phyloP scores from a whole-genome alignment of 2,329 filamentous ascomycete genomes.

The Colletotrichum nymphaeae region DNA sequence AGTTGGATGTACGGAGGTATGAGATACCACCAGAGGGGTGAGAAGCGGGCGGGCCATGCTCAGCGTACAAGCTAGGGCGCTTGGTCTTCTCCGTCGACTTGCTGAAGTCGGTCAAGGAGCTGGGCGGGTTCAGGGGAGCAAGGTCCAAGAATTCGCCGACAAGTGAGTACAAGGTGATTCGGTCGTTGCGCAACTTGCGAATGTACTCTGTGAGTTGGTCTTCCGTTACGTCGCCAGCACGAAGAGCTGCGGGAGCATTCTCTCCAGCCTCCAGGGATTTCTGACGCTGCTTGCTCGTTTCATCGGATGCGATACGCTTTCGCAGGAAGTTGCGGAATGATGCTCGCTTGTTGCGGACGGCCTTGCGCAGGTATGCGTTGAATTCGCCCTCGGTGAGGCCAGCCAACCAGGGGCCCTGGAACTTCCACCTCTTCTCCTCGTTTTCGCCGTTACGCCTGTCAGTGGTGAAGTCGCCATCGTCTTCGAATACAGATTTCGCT shows the following conservation, averaged over 20 bases:
- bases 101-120: slow-evolving; percentile 42
- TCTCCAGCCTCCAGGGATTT: slow-evolving; percentile 53
- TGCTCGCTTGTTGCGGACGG: slow-evolving; percentile 62
- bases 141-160: slow-evolving; percentile 73
- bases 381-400: slow-evolving; percentile 72
- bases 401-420: slow-evolving; percentile 74
- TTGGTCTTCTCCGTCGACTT: slow-evolving; percentile 37
- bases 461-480: slow-evolving; percentile 65
- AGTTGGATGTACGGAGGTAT: slow-evolving; percentile 67
- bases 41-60: slow-evolving; percentile 66
- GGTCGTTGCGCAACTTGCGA: slow-evolving; percentile 63
- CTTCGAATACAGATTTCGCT: slow-evolving; percentile 69
- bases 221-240: slow-evolving; percentile 58
- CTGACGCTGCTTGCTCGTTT: slow-evolving; percentile 51
- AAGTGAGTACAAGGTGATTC: slow-evolving; percentile 60
- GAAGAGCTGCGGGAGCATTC: slow-evolving; percentile 42
- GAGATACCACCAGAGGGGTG: slow-evolving; percentile 73
- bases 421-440: slow-evolving; percentile 70
- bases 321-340: slow-evolving; percentile 68
- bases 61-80: slow-evolving; percentile 58
- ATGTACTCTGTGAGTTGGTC: slow-evolving; percentile 63
- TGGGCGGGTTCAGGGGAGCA: slow-evolving; percentile 58
- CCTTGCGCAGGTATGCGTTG: slow-evolving; percentile 63
- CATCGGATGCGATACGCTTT: slow-evolving; percentile 57
- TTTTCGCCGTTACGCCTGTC: slow-evolving; percentile 37